Base-by-base conservation (phyloP, 2,329 filamentous ascomycete species). In the Ceratocystis cacaofunesta region DNA sequence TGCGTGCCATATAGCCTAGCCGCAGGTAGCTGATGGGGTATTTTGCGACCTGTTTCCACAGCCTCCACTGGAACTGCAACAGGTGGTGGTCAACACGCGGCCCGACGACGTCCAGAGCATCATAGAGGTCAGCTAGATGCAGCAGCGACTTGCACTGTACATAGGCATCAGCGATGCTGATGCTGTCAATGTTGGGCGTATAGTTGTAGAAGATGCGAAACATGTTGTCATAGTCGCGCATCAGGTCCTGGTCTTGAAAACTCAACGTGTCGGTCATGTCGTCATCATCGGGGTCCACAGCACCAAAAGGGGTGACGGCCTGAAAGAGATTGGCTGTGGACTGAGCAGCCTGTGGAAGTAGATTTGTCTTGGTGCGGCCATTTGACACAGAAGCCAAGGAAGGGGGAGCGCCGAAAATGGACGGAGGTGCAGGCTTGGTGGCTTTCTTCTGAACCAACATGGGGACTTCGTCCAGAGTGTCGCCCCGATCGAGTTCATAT, bases 201-300 rank as follows among this genome's bases (percentile, higher is more conserved):
- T 95, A 89, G 74, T 96, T 96, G 80, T 97, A 97, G 78, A 96
- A 96, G 68, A 94, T 88, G 71, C 92, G 89, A 74, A 97, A 95
- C 25, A 97, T 81, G 74, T 96, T 96, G 74, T 96, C 91, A 75
- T 97, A 96, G 76, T 96, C 90, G 70, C 90, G 89, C 60, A 96
- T 80, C 25, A 91, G 82, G 69, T 95, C 89, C 71, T 89, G 79
- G 64, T 90, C 84, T 60, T 83, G 80, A 66, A 83, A 81, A 15
- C 80, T 82, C 17, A 82, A 75, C 28, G 80, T 75, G 2, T 74
- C 73, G 3, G 72, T 48, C 25, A 67, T 72, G 75, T 67, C 75
- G 79, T 67, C 81, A 15, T 28, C 22, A 25, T 52, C 22, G 0
- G 36, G 12, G 10, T n/a, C 43, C 43, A 15, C 46, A 22, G 41